These are phyloP conservation scores for Paradendryphiella salina DNA, from an alignment of 2,329 filamentous ascomycete genomes.

Conservation along the genomic window DNA sequence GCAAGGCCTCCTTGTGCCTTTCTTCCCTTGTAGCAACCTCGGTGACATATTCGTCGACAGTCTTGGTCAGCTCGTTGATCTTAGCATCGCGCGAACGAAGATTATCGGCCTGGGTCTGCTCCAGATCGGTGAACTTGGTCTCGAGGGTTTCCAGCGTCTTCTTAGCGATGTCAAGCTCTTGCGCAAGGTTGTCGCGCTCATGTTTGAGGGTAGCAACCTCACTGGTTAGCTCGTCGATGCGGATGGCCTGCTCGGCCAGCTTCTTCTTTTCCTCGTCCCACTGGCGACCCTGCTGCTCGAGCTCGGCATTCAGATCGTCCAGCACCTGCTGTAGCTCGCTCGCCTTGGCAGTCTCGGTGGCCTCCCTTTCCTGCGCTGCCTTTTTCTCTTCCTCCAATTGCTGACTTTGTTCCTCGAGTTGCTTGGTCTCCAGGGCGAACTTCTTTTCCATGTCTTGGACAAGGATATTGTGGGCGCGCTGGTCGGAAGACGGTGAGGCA, in stretches of 20 bases:
- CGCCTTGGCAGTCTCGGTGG: constrained; percentile 38
- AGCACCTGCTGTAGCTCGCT: constrained; percentile 44
- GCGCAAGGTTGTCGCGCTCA: constrained; percentile 31
- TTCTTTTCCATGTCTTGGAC: constrained; percentile 44
- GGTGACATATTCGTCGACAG: constrained; percentile 31
- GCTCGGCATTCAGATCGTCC: constrained; percentile 41
- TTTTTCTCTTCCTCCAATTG: constrained; percentile 41
- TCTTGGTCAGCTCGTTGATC: constrained; percentile 33
- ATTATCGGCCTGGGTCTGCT: constrained; percentile 36
- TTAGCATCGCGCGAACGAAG: constrained; percentile 34
- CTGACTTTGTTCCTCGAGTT: constrained; percentile 37
- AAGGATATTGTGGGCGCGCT: constrained; percentile 30
- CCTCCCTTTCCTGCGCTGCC: constrained; percentile 36
- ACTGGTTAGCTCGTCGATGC: constrained; percentile 33
- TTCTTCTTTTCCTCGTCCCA: constrained; percentile 46
- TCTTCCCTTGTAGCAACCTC: constrained; percentile 29
- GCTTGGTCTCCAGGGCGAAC: constrained; percentile 41
- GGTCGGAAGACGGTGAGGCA: constrained; percentile 16
- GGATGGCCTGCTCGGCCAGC: constrained; percentile 36
- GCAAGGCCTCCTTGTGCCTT: constrained; percentile 29
- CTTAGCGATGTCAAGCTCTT: constrained; percentile 30
- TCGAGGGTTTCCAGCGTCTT: constrained; percentile 34
- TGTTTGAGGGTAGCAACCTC: constrained; percentile 30
- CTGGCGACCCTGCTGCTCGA: constrained; percentile 41
- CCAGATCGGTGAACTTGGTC: constrained; percentile 30